Evolutionary conservation across 2,329 filamentous ascomycete genomes (phyloP), one percentile per base, ranked within the genome.

Genomic region (Xylariaceae sp.): DNA sequence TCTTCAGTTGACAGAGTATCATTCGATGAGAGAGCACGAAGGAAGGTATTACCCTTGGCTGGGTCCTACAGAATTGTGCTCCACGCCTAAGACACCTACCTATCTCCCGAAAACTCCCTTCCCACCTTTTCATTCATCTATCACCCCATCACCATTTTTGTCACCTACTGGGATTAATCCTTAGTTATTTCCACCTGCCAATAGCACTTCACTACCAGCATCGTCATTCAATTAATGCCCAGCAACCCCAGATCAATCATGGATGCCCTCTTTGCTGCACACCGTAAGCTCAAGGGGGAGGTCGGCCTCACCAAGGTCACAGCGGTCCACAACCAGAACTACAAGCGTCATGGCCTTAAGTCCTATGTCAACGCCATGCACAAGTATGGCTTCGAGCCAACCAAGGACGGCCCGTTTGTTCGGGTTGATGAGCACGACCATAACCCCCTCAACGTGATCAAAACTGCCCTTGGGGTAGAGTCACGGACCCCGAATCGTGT

Each of bases 341-440:
- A 86, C 68, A 70, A 79, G 60, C 73, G 71, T 54, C 75, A 79
- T 54, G 84, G 84, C 44, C 73, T 74, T 54, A 87, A 86, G 69
- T 84, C 82, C 31, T 87, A 88, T 62, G 78, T 83, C 58, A 77
- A 76, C 58, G 69, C 80, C 9, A 69, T 88, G 60, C 78, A 78
- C 64, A 85, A 84, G 66, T 88, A 80, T 66, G 75, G 79, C 52
- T 83, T 88, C 64, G 69, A 77, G 18, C 83, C 86, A 33, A 87
- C 84, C 52, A 73, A 79, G 56, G 76, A 78, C 1, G 84, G 86
- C 5, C 85, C 83, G 7, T 89, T 82, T 69, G 75, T 75, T 56
- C 73, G 80, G 55, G 67, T 74, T 54, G 73, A 75, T 31, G 71
- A 73, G 33, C 63, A 77, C 49, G 68, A 75, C 28, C 74, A 82